These are phyloP conservation scores for Coemansia sp. DNA, from an alignment of 192 early-diverging fungal species.

Conservation along the genomic window DNA sequence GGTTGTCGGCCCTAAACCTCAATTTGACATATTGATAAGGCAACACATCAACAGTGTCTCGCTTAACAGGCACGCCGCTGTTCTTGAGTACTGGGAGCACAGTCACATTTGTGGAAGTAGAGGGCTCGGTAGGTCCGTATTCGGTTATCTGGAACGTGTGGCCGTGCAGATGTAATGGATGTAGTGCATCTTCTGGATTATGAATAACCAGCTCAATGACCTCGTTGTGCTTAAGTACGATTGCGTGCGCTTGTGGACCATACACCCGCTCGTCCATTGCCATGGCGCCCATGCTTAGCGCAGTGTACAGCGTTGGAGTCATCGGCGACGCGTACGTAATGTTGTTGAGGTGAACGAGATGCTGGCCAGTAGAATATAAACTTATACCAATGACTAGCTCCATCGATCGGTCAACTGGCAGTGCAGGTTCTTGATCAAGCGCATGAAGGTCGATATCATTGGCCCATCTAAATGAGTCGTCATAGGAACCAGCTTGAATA, in stretches of 20 bases:
- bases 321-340: conserved; percentile 61
- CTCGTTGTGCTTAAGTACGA: conserved; percentile 61
- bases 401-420: conserved; percentile 47
- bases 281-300: conserved; percentile 57
- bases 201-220: conserved; percentile 68
- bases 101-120: conserved; percentile 11
- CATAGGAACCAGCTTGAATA: conserved; percentile 9
- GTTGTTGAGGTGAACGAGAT: conserved; percentile 76
- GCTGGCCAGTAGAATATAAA: conserved; percentile 62
- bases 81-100: conserved; percentile 19
- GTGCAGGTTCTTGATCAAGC: conserved; percentile 54
- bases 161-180: conserved; percentile 81
- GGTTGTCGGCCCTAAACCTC: conserved; percentile 74
- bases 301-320: conserved; percentile 67
- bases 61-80: conserved; percentile 31
- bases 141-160: conserved; percentile 73
- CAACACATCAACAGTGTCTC: conserved; percentile 71
- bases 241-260: conserved; percentile 60
- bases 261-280: conserved; percentile 58
- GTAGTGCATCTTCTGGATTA: conserved; percentile 65
- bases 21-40: conserved; percentile 63
- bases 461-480: neutral
- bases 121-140: conserved; percentile 52
- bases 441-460: conserved; percentile 51
- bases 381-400: conserved; percentile 55